Evolutionary conservation across 2,329 filamentous ascomycete genomes (phyloP), one percentile per base, ranked within the genome.

Genomic region (Hypoxylon sp.): DNA sequence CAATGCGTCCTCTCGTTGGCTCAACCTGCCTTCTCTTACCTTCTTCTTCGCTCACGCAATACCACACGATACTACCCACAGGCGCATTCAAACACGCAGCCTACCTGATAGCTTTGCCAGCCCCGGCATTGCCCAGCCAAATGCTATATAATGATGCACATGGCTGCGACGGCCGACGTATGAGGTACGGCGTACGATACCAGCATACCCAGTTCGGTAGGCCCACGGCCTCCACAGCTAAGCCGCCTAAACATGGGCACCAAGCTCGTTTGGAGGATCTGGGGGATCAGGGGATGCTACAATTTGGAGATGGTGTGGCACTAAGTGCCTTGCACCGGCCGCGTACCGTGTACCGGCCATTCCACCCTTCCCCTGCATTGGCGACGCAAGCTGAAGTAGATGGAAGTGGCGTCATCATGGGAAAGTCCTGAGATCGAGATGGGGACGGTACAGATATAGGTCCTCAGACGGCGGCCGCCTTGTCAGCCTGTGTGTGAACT

Each of bases 401-500:
- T n/a, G n/a, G 26, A 29, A 11, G 26, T 11, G 11, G 26, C 26
- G 26, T 29, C 26, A 29, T 29, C n/a, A n/a, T n/a, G n/a, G n/a
- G 2, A 17, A 35, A 35, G 31, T 35, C 31, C 31, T 35, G 10
- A 15, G 15, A 35, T 35, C 18, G 10, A 15, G 15, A 35, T 35
- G 31, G 31, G 31, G 31, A 15, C 31, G 11, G 18, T 35, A 35
- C 31, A 17, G 55, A 35, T 17, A 46, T 10, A 11, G n/a, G n/a
- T n/a, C n/a, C n/a, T n/a, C n/a, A n/a, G n/a, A n/a, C n/a, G n/a
- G n/a, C n/a, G n/a, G n/a, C n/a, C n/a, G n/a, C n/a, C n/a, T n/a
- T n/a, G n/a, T n/a, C 15, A 9, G 48, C 54, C 24, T 42, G 45
- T 48, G 52, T 31, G 50, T 55, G 50, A 62, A 40, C 55, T 56